phyloP scores from a whole-genome alignment of 2,329 filamentous ascomycete species.

The Ophiocordyceps camponoti-leonardi region DNA sequence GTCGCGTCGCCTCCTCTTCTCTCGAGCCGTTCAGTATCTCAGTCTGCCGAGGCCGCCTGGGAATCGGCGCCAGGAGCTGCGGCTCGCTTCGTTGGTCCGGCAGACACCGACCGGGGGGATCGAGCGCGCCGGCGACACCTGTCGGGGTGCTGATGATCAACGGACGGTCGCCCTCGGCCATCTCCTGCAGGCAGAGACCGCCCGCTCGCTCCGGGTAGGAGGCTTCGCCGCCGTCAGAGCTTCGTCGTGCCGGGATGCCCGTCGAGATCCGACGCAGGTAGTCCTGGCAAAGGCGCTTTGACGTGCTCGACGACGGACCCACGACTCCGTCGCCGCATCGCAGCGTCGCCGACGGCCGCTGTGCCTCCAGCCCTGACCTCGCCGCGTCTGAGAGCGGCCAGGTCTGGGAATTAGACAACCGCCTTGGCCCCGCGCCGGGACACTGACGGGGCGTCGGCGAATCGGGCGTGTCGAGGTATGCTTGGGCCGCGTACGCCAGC shows the following conservation, averaged over 20 bases:
- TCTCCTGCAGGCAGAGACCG: conserved; percentile 4
- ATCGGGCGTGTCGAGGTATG: neutral
- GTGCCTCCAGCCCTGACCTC: conserved; percentile 8
- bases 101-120: conserved; percentile 20
- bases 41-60: conserved; percentile 25
- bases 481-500: neutral
- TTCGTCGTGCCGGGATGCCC: neutral
- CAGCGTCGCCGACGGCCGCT: neutral
- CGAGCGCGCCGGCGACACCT: conserved; percentile 35
- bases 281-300: neutral
- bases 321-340: too few relatives aligned
- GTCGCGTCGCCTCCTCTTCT: conserved; percentile 20
- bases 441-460: neutral
- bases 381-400: conserved; percentile 24
- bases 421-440: conserved; percentile 4
- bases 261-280: neutral
- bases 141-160: conserved; percentile 44
- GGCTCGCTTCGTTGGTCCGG: conserved; percentile 20
- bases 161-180: conserved; percentile 26
- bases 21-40: conserved; percentile 4
- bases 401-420: conserved; percentile 20
- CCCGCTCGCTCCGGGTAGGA: neutral
- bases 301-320: neutral
- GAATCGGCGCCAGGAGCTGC: conserved; percentile 34
- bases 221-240: neutral